These are phyloP conservation scores for Aquilaria yunnanensis DNA, from an alignment of 345 rosid species.

Conservation along the genomic window DNA sequence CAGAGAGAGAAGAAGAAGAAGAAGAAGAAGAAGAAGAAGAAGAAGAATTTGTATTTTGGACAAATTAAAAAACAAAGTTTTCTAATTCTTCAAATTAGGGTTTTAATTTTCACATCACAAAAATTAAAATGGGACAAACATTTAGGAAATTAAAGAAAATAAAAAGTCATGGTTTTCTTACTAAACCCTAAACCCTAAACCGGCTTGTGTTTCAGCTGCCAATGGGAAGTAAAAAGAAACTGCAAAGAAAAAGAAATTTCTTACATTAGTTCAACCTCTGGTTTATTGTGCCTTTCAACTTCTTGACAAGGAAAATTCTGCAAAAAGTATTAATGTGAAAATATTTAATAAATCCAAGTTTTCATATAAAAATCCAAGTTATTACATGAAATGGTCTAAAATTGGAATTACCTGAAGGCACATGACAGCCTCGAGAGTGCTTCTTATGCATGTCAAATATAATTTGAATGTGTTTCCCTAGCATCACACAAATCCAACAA, in stretches of 20 bases:
- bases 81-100: too few relatives aligned
- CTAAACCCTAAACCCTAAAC: too few relatives aligned
- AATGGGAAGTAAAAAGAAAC: too few relatives aligned
- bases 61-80: too few relatives aligned
- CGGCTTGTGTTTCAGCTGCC: too few relatives aligned
- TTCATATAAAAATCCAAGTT: not conserved
- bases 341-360: slow-evolving; percentile 5
- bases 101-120: too few relatives aligned
- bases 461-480: slow-evolving; percentile 71
- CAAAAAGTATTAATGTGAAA: slow-evolving; percentile 16
- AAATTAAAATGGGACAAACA: too few relatives aligned
- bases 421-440: slow-evolving; percentile 93
- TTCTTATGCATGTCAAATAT: slow-evolving; percentile 81
- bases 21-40: too few relatives aligned
- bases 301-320: slow-evolving; percentile 99
- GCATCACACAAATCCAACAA: not conserved
- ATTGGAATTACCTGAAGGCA: slow-evolving; percentile 66
- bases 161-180: too few relatives aligned
- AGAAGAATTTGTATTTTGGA: too few relatives aligned
- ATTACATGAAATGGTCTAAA: not conserved
- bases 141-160: too few relatives aligned
- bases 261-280: slow-evolving; percentile 97
- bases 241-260: slow-evolving; percentile 2
- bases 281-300: slow-evolving; percentile 99
- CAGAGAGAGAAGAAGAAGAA: too few relatives aligned